phyloP scores from a whole-genome alignment of 805 yeast genomes.

The Ogataea ganodermae region DNA sequence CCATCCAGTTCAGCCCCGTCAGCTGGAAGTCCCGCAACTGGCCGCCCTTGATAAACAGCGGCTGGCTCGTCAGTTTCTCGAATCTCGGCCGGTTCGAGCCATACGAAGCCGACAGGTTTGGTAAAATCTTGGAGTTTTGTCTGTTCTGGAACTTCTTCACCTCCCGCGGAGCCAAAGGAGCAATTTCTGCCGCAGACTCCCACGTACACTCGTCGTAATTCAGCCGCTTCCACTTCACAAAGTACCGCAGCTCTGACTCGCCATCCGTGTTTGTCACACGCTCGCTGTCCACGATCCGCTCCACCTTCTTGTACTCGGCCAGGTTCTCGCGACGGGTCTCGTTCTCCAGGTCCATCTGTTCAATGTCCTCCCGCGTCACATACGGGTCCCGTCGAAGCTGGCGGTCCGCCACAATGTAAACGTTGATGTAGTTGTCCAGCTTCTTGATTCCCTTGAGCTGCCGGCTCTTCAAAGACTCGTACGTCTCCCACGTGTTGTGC shows the following conservation, averaged over 20 bases:
- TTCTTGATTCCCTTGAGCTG: conserved; percentile 74
- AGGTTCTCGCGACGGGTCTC: conserved; percentile 83
- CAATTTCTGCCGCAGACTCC: conserved; percentile 91
- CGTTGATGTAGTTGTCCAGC: conserved; percentile 87
- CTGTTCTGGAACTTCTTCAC: conserved; percentile 83
- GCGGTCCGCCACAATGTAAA: conserved; percentile 68
- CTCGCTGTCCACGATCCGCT: conserved; percentile 84
- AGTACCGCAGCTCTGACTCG: conserved; percentile 69
- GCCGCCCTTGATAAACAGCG: conserved; percentile 85
- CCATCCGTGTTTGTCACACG: conserved; percentile 66
- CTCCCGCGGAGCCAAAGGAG: conserved; percentile 77
- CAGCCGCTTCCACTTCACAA: conserved; percentile 90
- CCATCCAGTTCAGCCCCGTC: conserved; percentile 99
- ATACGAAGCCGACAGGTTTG: conserved; percentile 76
- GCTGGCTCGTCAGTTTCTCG: conserved; percentile 84
- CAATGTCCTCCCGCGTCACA: conserved; percentile 89
- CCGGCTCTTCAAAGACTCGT: conserved; percentile 45
- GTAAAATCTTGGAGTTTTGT: conserved; percentile 79
- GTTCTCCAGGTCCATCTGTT: conserved; percentile 87
- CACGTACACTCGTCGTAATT: conserved; percentile 96
- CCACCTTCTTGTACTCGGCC: conserved; percentile 82
- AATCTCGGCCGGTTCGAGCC: conserved; percentile 79
- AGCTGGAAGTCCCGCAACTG: conserved; percentile 95
- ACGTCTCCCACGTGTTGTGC: conserved; percentile 93
- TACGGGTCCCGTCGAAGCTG: conserved; percentile 76